Percentiles rank a stretch among this genome's conserved stretches.
phyloP scores from a whole-genome alignment of 305 asterid species.

The Euphrasia arctica region DNA sequence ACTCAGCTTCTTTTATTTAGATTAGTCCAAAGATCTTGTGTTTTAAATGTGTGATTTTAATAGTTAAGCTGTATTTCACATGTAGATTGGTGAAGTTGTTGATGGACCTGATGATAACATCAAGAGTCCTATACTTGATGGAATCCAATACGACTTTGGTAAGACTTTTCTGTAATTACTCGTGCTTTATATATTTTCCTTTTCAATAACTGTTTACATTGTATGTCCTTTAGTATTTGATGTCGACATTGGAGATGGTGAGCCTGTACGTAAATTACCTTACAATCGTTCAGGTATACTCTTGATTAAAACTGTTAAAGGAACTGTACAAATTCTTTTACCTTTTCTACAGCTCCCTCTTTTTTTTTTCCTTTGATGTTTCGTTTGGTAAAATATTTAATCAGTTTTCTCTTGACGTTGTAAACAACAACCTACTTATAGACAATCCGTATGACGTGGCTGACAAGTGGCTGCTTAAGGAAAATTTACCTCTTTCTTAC shows the following conservation, averaged over 20 bases:
- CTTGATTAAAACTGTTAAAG: constrained; percentile 14
- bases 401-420: constrained; percentile 21
- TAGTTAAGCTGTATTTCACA: constrained; percentile 15
- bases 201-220: constrained; percentile 30
- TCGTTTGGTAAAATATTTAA: constrained; percentile 10
- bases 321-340: constrained; percentile 4
- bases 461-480: constrained; percentile 91
- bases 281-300: constrained; percentile 83
- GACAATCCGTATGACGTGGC: constrained; percentile 91
- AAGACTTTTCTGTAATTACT: constrained; percentile 29
- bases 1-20: neutral
- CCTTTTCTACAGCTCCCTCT: neutral
- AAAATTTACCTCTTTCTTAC: constrained; percentile 80
- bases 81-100: constrained; percentile 94
- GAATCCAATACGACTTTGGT: constrained; percentile 84
- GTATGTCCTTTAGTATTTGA: constrained; percentile 68
- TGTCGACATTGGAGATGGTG: constrained; percentile 99
- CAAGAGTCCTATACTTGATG: constrained; percentile 52
- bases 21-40: constrained; percentile 6
- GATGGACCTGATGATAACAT: constrained; percentile 84
- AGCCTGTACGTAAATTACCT: constrained; percentile 88
- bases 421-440: constrained; percentile 35
- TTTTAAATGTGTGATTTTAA: neutral
- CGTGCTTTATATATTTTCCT: constrained; percentile 23
- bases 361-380: constrained; percentile 2